These are phyloP conservation scores for Trypanosoma rangeli DNA, from an alignment of 208 protist genomes.

Conservation along the genomic window DNA sequence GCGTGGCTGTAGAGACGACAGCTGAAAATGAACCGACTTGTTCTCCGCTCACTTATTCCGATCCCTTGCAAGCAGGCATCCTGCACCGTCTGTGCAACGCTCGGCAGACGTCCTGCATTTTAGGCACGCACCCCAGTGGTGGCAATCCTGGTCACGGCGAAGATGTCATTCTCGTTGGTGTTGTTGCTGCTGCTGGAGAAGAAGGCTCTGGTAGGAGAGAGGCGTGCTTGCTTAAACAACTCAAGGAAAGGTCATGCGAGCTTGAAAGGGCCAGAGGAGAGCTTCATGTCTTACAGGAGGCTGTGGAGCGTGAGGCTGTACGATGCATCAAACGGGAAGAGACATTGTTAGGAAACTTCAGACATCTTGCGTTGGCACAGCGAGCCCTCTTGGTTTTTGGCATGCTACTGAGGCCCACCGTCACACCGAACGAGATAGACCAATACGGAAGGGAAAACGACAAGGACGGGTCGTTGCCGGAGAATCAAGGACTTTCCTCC, in stretches of 20 bases:
- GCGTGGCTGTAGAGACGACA: neutral
- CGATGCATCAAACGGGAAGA: neutral
- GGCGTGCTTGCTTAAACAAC: slow-evolving; percentile 22
- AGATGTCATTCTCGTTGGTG: slow-evolving; percentile 5
- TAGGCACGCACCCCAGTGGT: neutral
- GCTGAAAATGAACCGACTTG: neutral
- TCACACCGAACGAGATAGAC: slow-evolving; percentile 11
- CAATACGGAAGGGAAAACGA: neutral
- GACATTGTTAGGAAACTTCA: slow-evolving; percentile 5
- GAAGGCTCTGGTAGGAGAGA: slow-evolving; percentile 2
- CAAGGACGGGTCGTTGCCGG: no score
- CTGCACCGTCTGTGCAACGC: slow-evolving; percentile 4
- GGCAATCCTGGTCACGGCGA: neutral
- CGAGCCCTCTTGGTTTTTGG: slow-evolving; percentile 43
- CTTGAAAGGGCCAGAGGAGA: slow-evolving; percentile 22
- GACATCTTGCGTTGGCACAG: slow-evolving; percentile 29
- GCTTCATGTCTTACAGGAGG: slow-evolving; percentile 16
- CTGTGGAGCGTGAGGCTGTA: slow-evolving; percentile 4
- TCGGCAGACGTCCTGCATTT: neutral
- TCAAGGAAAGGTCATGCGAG: slow-evolving; percentile 22
- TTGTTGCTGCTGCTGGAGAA: neutral
- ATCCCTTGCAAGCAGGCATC: slow-evolving; percentile 3
- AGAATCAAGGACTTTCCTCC: neutral
- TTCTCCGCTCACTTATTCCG: slow-evolving; percentile 2
- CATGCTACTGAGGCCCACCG: slow-evolving; percentile 24